These are phyloP conservation scores for Aspergillus aculeatus DNA, from an alignment of 2,329 filamentous ascomycete species.

Conservation along the genomic window DNA sequence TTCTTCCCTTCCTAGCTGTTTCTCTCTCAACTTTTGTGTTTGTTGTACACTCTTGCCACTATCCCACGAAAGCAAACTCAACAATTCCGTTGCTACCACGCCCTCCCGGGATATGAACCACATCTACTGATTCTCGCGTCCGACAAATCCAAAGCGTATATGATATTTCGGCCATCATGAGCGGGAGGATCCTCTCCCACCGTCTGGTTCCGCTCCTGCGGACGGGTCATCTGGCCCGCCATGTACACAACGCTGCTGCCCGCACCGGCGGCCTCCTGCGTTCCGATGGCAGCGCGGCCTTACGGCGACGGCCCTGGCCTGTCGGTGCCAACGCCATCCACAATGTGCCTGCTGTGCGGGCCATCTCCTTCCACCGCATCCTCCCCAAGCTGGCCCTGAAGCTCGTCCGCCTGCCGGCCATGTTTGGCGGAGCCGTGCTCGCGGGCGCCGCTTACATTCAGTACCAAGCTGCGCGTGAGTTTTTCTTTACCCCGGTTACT, in stretches of 20 bases:
- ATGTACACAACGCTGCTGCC: slow-evolving; percentile 60
- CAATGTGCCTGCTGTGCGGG: slow-evolving; percentile 66
- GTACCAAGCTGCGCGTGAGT: slow-evolving; percentile 86
- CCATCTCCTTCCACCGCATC: slow-evolving; percentile 64
- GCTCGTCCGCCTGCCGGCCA: slow-evolving; percentile 80
- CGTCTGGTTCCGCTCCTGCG: slow-evolving; percentile 67
- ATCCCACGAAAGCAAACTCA: neutral
- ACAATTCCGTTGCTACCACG: too few relatives aligned
- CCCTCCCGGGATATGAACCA: slow-evolving; percentile 18
- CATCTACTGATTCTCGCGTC: neutral
- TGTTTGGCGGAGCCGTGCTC: slow-evolving; percentile 85
- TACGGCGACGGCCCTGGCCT: slow-evolving; percentile 70
- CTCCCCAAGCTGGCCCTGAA: slow-evolving; percentile 90
- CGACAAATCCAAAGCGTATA: slow-evolving; percentile 32
- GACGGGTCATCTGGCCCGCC: slow-evolving; percentile 59
- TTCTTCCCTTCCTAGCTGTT: neutral
- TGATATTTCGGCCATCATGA: slow-evolving; percentile 54
- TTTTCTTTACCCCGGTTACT: neutral
- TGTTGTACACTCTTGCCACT: neutral
- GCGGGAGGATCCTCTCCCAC: slow-evolving; percentile 72
- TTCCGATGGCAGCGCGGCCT: slow-evolving; percentile 62
- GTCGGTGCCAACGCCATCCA: slow-evolving; percentile 76
- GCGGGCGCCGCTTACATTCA: slow-evolving; percentile 89
- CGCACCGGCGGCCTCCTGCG: slow-evolving; percentile 68
- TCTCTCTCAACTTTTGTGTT: neutral